Percentiles rank a stretch among this genome's conserved stretches.
Evolutionary conservation across 345 rosid genomes (phyloP).

Genomic region (Rhodamnia argentea): DNA sequence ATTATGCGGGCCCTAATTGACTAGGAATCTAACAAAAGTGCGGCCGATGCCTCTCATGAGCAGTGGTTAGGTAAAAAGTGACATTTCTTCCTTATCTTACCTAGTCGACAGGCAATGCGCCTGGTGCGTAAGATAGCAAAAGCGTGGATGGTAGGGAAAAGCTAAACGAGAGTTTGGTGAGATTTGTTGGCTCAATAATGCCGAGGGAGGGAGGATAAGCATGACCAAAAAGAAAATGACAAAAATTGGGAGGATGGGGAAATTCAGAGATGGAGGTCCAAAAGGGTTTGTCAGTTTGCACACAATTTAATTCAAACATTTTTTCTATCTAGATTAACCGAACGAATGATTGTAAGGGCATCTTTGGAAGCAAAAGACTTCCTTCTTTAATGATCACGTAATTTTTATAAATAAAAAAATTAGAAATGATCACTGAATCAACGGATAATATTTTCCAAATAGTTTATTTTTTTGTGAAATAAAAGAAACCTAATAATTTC

Average conservation of each 20-base stretch:
- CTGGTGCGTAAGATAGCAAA: conserved; percentile 12
- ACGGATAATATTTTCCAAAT: too few species aligned
- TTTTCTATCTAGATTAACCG: background rate
- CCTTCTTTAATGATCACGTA: background rate
- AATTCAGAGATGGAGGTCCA: background rate
- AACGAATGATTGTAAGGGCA: background rate
- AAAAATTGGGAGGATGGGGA: background rate
- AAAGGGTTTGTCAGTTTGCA: background rate
- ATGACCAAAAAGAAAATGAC: background rate
- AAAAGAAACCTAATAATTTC: too few species aligned
- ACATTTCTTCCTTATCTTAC: background rate
- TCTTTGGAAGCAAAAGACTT: background rate
- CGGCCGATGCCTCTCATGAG: background rate
- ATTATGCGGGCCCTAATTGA: too few species aligned
- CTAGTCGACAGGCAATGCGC: background rate
- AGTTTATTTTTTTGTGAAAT: too few species aligned
- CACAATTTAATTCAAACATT: background rate
- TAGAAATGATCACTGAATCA: too few species aligned
- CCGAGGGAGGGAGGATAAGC: background rate
- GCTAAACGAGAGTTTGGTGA: conserved; percentile 7
- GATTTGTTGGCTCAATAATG: background rate
- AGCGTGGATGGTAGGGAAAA: background rate
- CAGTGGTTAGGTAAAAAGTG: background rate
- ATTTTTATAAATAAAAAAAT: too few species aligned
- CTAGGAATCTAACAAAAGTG: too few species aligned